Percentiles rank a stretch among this genome's conserved stretches.
Evolutionary conservation across 2,329 filamentous ascomycete genomes (phyloP).

Genomic region (Fusarium ambrosium): DNA sequence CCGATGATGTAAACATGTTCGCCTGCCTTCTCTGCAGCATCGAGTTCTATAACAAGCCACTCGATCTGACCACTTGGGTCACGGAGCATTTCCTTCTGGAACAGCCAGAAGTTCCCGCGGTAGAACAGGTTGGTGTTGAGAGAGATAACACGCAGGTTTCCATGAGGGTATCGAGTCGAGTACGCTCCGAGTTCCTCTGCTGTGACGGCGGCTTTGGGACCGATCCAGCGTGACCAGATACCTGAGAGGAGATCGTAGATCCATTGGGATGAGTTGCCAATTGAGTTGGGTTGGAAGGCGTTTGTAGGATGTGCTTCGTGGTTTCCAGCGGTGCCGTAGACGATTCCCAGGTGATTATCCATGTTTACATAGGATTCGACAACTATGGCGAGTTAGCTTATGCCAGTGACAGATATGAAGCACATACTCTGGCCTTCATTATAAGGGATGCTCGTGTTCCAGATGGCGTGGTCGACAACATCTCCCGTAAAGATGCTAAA

Average conservation of each 20-base stretch:
- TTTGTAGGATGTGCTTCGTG: slow-evolving; percentile 69
- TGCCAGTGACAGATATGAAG: too few relatives aligned
- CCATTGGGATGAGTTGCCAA: slow-evolving; percentile 62
- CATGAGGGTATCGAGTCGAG: slow-evolving; percentile 59
- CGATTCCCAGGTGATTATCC: slow-evolving; percentile 55
- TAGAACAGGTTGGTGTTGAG: slow-evolving; percentile 73
- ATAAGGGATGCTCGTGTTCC: slow-evolving; percentile 57
- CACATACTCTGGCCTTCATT: slow-evolving; percentile 50
- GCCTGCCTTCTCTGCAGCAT: slow-evolving; percentile 63
- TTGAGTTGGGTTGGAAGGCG: slow-evolving; percentile 59
- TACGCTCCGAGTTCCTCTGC: slow-evolving; percentile 63
- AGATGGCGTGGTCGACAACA: slow-evolving; percentile 66
- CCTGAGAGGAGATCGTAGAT: slow-evolving; percentile 63
- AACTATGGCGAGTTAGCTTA: slow-evolving; percentile 48
- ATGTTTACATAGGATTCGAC: slow-evolving; percentile 63
- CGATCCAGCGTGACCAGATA: slow-evolving; percentile 64
- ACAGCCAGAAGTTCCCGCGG: slow-evolving; percentile 69
- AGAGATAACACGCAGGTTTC: slow-evolving; percentile 69
- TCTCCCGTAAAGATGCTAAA: slow-evolving; percentile 73
- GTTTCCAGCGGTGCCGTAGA: slow-evolving; percentile 69
- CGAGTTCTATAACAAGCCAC: slow-evolving; percentile 68
- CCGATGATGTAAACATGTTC: slow-evolving; percentile 70
- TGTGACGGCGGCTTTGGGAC: slow-evolving; percentile 46
- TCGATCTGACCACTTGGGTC: slow-evolving; percentile 67
- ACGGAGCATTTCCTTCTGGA: slow-evolving; percentile 61